Evolutionary conservation across 441 rosid species (phyloP).

Genomic region (Pelargonium myrrhifolium): DNA sequence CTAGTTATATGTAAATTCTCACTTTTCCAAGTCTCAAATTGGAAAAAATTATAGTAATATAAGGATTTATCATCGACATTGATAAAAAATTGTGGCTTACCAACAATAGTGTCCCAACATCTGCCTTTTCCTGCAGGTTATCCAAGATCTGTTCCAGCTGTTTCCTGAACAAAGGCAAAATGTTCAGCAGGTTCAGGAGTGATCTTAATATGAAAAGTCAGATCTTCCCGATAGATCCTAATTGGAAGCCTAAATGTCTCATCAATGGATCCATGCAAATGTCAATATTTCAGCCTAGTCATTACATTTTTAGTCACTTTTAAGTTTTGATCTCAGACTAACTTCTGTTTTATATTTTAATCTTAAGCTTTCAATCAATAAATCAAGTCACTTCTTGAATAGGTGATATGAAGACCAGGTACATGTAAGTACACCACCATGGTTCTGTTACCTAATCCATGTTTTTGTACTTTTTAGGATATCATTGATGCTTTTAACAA

Average conservation of each 20-base stretch:
- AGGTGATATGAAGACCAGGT: background rate
- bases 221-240: background rate
- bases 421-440: background rate
- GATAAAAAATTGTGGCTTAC: constrained; percentile 33
- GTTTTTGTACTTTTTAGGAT: background rate
- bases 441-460: background rate
- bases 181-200: background rate
- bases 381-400: background rate
- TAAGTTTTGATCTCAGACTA: constrained; percentile 3
- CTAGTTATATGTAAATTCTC: background rate
- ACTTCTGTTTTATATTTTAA: background rate
- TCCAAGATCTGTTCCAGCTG: constrained; percentile 84
- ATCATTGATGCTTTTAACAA: background rate
- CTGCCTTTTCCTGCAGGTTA: constrained; percentile 88
- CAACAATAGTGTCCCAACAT: constrained; percentile 75
- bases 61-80: background rate
- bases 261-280: background rate
- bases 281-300: background rate
- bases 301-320: background rate
- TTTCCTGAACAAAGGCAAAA: constrained; percentile 48
- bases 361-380: background rate
- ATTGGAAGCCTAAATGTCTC: background rate
- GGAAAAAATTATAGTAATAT: background rate
- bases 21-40: constrained; percentile 2
- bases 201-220: background rate